Conservation (phyloP, 1,284 basidiomycete species). For the Athelia psychrophila region DNA sequence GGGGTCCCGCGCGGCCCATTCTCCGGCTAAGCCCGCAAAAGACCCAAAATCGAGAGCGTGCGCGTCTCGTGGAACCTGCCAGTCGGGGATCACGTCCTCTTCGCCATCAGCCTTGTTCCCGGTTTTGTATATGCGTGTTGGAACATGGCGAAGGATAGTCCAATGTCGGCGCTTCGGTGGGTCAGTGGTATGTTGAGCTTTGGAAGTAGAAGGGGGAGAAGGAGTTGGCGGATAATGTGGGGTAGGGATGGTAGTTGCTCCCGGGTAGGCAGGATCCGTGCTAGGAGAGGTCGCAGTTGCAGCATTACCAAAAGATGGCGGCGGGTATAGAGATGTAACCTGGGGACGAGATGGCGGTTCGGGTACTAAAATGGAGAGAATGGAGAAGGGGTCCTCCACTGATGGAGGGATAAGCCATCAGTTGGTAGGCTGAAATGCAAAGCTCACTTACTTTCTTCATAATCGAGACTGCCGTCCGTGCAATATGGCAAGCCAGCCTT, state of each 20-base stretch:
- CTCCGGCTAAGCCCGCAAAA: slow-evolving; percentile 33
- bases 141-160: slow-evolving; percentile 36
- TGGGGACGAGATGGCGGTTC: slow-evolving; percentile 51
- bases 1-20: slow-evolving; percentile 40
- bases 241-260: slow-evolving; percentile 10
- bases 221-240: slow-evolving; percentile 12
- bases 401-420: slow-evolving; percentile 8
- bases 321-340: slow-evolving; percentile 54
- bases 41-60: slow-evolving; percentile 60
- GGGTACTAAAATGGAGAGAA: slow-evolving; percentile 60
- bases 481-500: slow-evolving; percentile 65
- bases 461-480: slow-evolving; percentile 72
- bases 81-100: slow-evolving; percentile 26
- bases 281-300: slow-evolving; percentile 11
- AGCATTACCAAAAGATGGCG: slow-evolving; percentile 14
- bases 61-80: slow-evolving; percentile 48
- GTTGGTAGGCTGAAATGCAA: slow-evolving; percentile 6
- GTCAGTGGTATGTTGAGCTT: slow-evolving; percentile 19
- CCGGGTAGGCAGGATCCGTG: slow-evolving; percentile 8
- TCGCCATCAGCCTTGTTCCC: slow-evolving; percentile 50
- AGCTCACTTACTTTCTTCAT: slow-evolving; percentile 55
- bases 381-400: slow-evolving; percentile 79
- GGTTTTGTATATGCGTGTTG: slow-evolving; percentile 25
- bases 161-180: slow-evolving; percentile 35
- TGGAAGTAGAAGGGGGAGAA: slow-evolving; percentile 14